A percentile compares a stretch with the other conserved stretches of the same genome.
phyloP scores from a whole-genome alignment of 495 filamentous ascomycete genomes.

The Aspergillus mulundensis region DNA sequence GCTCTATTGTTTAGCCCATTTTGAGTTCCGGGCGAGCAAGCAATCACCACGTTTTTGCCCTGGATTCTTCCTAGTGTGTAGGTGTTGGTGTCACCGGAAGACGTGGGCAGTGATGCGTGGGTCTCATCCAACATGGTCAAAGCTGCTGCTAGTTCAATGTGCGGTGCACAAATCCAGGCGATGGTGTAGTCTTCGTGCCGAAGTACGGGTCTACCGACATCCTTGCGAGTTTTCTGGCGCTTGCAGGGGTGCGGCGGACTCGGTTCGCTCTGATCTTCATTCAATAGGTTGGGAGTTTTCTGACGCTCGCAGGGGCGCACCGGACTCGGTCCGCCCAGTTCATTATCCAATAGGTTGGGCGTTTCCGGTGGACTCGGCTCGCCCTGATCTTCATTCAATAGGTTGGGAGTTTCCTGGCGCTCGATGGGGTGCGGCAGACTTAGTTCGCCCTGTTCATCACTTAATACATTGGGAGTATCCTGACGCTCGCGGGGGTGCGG shows the following conservation, averaged over 20 bases:
- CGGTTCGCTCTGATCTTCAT: background rate
- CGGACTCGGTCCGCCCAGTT: too few species aligned
- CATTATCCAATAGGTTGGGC: too few species aligned
- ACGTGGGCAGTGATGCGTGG: conserved; percentile 17
- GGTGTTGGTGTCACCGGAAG: conserved; percentile 23
- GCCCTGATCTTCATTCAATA: background rate
- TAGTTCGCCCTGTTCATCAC: too few species aligned
- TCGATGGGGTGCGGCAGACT: background rate
- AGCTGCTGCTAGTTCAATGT: conserved; percentile 33
- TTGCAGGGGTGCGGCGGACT: background rate
- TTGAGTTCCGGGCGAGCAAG: conserved; percentile 33
- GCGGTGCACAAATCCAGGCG: conserved; percentile 35
- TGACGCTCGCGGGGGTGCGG: too few species aligned
- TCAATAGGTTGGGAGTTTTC: background rate
- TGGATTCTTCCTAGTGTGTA: conserved; percentile 31
- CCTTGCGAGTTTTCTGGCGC: background rate
- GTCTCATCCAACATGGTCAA: conserved; percentile 28
- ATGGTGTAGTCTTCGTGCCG: conserved; percentile 25
- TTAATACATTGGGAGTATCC: too few species aligned
- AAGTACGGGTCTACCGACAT: background rate
- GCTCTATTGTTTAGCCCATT: conserved; percentile 24
- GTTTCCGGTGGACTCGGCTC: background rate
- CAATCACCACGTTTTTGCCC: conserved; percentile 43
- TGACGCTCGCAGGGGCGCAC: background rate
- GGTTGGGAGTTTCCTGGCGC: background rate